Conservation (phyloP, 768 basidiomycete species). For the Pleurotus eryngii region DNA sequence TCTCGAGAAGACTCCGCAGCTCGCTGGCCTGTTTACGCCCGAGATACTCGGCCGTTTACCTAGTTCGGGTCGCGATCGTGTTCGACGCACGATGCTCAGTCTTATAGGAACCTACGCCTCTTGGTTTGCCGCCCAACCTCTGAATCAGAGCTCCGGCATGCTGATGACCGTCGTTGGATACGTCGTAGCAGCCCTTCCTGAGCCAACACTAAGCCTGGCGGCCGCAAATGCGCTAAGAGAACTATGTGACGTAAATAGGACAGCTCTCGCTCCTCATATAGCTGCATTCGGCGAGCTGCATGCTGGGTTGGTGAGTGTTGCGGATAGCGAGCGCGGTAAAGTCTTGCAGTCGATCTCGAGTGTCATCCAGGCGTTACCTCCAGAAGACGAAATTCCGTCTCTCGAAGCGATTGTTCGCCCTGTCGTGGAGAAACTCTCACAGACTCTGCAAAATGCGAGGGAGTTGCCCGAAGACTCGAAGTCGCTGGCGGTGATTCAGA, state of each 20-base stretch:
- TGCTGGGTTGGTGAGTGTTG: slow-evolving; percentile 68
- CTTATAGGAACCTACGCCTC: slow-evolving; percentile 78
- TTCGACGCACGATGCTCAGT: slow-evolving; percentile 70
- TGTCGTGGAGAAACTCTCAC: slow-evolving; percentile 65
- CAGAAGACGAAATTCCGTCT: slow-evolving; percentile 72
- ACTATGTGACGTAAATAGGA: slow-evolving; percentile 85
- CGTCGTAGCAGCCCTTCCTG: slow-evolving; percentile 68
- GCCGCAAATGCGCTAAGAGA: slow-evolving; percentile 84
- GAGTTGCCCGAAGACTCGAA: slow-evolving; percentile 77
- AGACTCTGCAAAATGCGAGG: slow-evolving; percentile 39
- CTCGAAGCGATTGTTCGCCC: slow-evolving; percentile 78
- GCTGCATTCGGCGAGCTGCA: slow-evolving; percentile 82
- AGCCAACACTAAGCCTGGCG: slow-evolving; percentile 58
- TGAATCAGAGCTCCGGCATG: slow-evolving; percentile 34
- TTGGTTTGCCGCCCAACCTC: slow-evolving; percentile 64
- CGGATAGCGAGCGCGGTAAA: slow-evolving; percentile 87
- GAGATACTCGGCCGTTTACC: slow-evolving; percentile 71
- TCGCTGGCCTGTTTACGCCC: slow-evolving; percentile 67
- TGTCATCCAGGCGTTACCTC: slow-evolving; percentile 86
- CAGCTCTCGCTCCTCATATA: slow-evolving; percentile 81
- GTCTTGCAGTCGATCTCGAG: slow-evolving; percentile 91
- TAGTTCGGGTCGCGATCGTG: slow-evolving; percentile 54
- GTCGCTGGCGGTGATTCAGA: slow-evolving; percentile 59
- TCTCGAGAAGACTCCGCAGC: slow-evolving; percentile 46
- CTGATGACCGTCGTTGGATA: slow-evolving; percentile 66